Conservation (phyloP, 306 rosid genomes). For the Medicago lupulina region DNA sequence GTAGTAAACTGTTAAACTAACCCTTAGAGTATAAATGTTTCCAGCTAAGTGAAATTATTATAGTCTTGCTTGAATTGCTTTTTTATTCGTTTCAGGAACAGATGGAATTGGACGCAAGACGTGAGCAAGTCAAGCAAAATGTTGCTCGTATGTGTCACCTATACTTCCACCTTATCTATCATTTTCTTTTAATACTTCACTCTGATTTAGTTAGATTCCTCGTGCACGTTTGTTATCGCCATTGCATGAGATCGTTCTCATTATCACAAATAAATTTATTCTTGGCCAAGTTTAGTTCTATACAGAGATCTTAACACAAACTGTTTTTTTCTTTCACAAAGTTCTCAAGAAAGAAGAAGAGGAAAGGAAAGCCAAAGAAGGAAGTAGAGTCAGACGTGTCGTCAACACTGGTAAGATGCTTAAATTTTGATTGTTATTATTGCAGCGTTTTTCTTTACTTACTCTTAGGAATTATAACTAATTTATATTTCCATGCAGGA, state of each 20-base stretch:
- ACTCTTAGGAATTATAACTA: slow-evolving; percentile 15
- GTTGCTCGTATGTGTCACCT: slow-evolving; percentile 78
- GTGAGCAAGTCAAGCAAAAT: slow-evolving; percentile 78
- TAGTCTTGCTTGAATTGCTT: slow-evolving; percentile 35
- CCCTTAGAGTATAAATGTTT: slow-evolving; percentile 17
- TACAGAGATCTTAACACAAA: slow-evolving; percentile 37
- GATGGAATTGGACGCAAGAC: slow-evolving; percentile 81
- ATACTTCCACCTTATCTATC: slow-evolving; percentile 21
- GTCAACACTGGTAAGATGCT: slow-evolving; percentile 62
- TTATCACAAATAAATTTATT: slow-evolving; percentile 4
- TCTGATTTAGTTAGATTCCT: slow-evolving; percentile 23
- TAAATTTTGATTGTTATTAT: slow-evolving; percentile 14
- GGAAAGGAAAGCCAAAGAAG: slow-evolving; percentile 76
- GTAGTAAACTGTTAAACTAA: slow-evolving; percentile 14
- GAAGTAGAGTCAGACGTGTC: slow-evolving; percentile 52
- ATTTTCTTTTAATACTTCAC: slow-evolving; percentile 36
- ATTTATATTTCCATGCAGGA: slow-evolving; percentile 48
- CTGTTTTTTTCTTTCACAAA: slow-evolving; percentile 38
- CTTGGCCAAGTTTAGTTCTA: slow-evolving; percentile 28
- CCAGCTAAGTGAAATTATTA: slow-evolving; percentile 3
- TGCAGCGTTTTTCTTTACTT: slow-evolving; percentile 22
- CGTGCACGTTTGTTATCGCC: background rate
- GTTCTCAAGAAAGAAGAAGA: slow-evolving; percentile 93
- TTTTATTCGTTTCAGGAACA: slow-evolving; percentile 65
- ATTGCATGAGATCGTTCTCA: slow-evolving; percentile 36